A percentile compares a stretch with the other conserved stretches of the same genome.
phyloP scores from a whole-genome alignment of 768 basidiomycete genomes.

The Boletus coccyginus region DNA sequence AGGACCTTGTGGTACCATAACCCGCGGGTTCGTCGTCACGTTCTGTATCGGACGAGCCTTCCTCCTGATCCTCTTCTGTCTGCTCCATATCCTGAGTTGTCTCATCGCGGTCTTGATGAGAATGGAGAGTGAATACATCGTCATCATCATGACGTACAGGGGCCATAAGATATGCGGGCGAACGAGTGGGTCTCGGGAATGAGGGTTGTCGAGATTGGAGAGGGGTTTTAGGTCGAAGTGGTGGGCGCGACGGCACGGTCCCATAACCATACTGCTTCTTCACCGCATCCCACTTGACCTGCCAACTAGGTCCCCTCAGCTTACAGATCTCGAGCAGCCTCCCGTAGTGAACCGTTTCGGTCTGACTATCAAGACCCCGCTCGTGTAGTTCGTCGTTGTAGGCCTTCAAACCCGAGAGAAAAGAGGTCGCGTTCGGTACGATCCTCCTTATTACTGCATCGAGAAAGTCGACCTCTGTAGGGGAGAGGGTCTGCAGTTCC shows the following conservation, averaged over 20 bases:
- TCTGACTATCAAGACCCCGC: slow-evolving; percentile 69
- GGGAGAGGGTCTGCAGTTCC: slow-evolving; percentile 51
- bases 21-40: slow-evolving; percentile 18
- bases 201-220: slow-evolving; percentile 16
- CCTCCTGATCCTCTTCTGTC: slow-evolving; percentile 13
- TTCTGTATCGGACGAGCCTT: slow-evolving; percentile 18
- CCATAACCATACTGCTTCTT: slow-evolving; percentile 53
- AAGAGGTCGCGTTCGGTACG: slow-evolving; percentile 65
- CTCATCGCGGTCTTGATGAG: slow-evolving; percentile 38
- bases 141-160: slow-evolving; percentile 37
- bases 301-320: slow-evolving; percentile 77
- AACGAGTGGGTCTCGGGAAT: slow-evolving; percentile 22
- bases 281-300: slow-evolving; percentile 73
- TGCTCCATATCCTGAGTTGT: slow-evolving; percentile 17
- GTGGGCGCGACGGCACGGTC: slow-evolving; percentile 12
- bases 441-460: slow-evolving; percentile 74
- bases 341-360: slow-evolving; percentile 78
- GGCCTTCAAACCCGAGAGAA: slow-evolving; percentile 79
- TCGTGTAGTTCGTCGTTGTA: slow-evolving; percentile 78
- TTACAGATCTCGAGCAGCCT: slow-evolving; percentile 82
- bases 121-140: slow-evolving; percentile 43
- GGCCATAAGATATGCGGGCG: slow-evolving; percentile 20
- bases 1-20: slow-evolving; percentile 1
- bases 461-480: slow-evolving; percentile 64
- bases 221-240: slow-evolving; percentile 14